Base-by-base conservation (phyloP, 495 filamentous ascomycete species). In the Neurospora hispaniola region DNA sequence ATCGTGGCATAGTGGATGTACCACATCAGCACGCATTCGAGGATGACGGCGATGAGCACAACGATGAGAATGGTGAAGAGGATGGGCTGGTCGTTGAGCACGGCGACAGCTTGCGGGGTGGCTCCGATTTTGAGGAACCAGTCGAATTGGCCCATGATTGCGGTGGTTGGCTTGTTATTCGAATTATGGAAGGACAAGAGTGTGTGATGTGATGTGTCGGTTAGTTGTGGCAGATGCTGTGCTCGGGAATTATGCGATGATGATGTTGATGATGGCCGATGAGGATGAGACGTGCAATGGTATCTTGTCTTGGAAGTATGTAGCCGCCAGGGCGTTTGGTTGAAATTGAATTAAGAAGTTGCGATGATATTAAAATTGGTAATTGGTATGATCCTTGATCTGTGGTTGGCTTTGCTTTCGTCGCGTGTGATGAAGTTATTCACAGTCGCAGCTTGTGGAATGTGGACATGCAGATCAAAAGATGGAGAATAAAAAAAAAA, bases 31-130 rank as follows among this genome's bases (percentile, higher is more conserved):
- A 82, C 74, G 75, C 72, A 72, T 71, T 85, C 79, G 8, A 82
- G 79, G 78, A 82, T 82, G 71, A 85, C 59, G 66, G 74, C 76
- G 77, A 86, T 74, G 42, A 86, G 80, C 70, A 83, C 82, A 77
- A 85, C 75, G 70, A 86, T 70, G 73, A 86, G 84, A 48, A 83
- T 83, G 70, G 82, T 85, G 82, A 86, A 86, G 46, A 86, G 78
- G 74, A 82, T 80, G 43, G 85, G 85, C 77, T 86, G 85, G 79
- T 86, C 84, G 79, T 86, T 86, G 71, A 86, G 79, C n/a, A 81
- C 81, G 71, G 84, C 83, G 69, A 86, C 83, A 74, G 84, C 85
- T 71, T 82, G 73, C n/a, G 79, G 78, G 5, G 85, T 85, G 16
- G 84, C 85, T 76, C 85, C 85, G 48, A 86, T 84, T 70, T 75